phyloP scores from a whole-genome alignment of 2,329 filamentous ascomycete species.

The Phaeosphaeria sp. region DNA sequence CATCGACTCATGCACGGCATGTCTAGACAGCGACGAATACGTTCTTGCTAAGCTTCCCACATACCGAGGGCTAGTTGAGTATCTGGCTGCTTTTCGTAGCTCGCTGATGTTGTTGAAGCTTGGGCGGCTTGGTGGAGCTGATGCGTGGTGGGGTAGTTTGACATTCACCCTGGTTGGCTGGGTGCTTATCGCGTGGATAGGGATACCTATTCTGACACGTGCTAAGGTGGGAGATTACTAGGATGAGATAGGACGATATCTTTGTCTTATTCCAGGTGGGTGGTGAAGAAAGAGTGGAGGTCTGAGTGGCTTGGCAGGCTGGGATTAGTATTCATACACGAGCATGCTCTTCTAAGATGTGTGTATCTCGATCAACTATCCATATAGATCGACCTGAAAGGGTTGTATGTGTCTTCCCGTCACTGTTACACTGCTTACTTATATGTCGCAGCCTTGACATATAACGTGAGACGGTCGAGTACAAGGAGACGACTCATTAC shows the following conservation, averaged over 20 bases:
- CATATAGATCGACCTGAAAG: too few species aligned
- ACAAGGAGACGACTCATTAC: too few species aligned
- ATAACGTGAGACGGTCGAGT: too few species aligned
- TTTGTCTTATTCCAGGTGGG: background rate
- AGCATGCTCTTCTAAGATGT: too few species aligned
- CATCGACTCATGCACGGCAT: background rate
- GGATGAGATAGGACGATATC: background rate
- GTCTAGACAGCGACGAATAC: background rate
- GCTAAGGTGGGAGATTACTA: background rate
- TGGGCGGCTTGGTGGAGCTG: conserved; percentile 1
- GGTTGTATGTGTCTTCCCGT: too few species aligned
- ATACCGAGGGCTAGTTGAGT: background rate
- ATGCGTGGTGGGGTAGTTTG: conserved; percentile 2
- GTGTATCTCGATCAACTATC: too few species aligned
- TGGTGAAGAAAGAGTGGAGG: background rate
- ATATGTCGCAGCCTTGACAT: too few species aligned
- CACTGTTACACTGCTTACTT: too few species aligned
- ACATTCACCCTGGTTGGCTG: background rate
- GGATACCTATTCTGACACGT: background rate
- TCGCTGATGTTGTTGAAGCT: background rate
- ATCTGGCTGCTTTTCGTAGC: background rate
- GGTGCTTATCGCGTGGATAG: conserved; percentile 6
- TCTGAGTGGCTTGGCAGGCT: background rate
- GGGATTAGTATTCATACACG: background rate
- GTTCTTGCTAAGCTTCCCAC: background rate